These are phyloP conservation scores for Fusarium graminum DNA, from an alignment of 2,329 filamentous ascomycete genomes.

Conservation along the genomic window DNA sequence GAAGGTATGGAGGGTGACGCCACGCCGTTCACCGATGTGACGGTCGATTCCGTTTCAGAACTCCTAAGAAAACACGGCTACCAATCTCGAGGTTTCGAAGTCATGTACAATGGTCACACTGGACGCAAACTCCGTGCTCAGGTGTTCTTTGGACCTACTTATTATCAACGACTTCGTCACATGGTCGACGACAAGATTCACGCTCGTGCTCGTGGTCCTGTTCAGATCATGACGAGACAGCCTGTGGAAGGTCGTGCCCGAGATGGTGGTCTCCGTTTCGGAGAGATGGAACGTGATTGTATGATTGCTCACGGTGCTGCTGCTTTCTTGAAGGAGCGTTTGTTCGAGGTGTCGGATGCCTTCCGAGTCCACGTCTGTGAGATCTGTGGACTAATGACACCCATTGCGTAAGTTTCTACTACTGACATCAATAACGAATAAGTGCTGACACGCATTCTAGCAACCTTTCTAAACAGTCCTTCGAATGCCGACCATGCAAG, in stretches of 20 bases:
- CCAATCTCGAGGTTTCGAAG: constrained; percentile 95
- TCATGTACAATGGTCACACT: constrained; percentile 99
- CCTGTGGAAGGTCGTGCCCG: constrained; percentile 98
- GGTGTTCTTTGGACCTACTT: constrained; percentile 96
- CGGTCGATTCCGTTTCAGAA: constrained; percentile 90
- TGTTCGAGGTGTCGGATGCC: constrained; percentile 97
- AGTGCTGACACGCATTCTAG: constrained; percentile 63
- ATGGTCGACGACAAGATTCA: constrained; percentile 99
- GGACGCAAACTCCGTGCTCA: constrained; percentile 93
- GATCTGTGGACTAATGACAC: constrained; percentile 98
- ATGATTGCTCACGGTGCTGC: constrained; percentile 99
- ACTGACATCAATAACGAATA: background rate
- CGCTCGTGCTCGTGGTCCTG: constrained; percentile 94
- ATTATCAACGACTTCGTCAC: constrained; percentile 97
- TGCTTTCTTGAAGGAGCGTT: constrained; percentile 94
- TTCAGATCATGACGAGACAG: constrained; percentile 97
- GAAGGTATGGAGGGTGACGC: constrained; percentile 97
- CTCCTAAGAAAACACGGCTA: constrained; percentile 91
- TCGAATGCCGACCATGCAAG: constrained; percentile 97
- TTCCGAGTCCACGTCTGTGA: constrained; percentile 99
- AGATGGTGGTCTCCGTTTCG: constrained; percentile 98
- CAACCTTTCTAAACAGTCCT: constrained; percentile 93
- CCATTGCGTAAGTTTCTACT: constrained; percentile 86
- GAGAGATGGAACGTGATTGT: constrained; percentile 99
- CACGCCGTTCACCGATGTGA: constrained; percentile 97